A percentile compares a stretch with the other conserved stretches of the same genome.
Conservation (phyloP, 495 filamentous ascomycete species). For the Lasiosphaeris hirsuta region DNA sequence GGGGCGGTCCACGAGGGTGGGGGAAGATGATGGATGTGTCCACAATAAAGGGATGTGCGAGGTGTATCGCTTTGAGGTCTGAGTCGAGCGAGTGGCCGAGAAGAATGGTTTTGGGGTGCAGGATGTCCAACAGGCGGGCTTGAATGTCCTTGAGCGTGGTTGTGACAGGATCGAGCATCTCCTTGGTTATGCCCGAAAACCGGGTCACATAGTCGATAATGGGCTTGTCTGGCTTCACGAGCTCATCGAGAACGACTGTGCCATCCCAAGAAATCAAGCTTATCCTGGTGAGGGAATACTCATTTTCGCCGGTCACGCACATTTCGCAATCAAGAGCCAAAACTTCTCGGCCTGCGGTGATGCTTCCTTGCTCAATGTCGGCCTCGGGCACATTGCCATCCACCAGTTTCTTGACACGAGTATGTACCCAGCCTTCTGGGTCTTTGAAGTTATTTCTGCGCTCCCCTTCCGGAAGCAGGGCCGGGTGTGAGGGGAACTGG, state of each 20-base stretch:
- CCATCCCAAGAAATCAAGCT: conserved; percentile 86
- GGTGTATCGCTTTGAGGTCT: conserved; percentile 75
- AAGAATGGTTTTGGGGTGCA: conserved; percentile 74
- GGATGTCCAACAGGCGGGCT: conserved; percentile 62
- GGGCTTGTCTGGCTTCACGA: conserved; percentile 83
- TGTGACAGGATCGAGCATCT: conserved; percentile 72
- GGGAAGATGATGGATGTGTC: conserved; percentile 87
- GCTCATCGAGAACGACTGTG: conserved; percentile 74
- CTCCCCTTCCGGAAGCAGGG: conserved; percentile 49
- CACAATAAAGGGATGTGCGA: conserved; percentile 89
- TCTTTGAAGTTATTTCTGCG: conserved; percentile 40
- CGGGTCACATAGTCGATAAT: conserved; percentile 88
- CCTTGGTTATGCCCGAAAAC: conserved; percentile 85
- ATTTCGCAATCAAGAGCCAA: conserved; percentile 93
- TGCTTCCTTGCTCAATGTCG: conserved; percentile 72
- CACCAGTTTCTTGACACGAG: conserved; percentile 59
- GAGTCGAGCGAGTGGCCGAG: conserved; percentile 91
- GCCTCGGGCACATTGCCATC: conserved; percentile 63
- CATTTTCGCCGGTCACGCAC: conserved; percentile 74
- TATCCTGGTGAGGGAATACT: conserved; percentile 80
- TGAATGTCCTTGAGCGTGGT: conserved; percentile 87
- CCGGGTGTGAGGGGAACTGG: conserved; percentile 78
- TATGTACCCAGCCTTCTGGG: conserved; percentile 81
- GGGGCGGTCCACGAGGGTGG: conserved; percentile 41
- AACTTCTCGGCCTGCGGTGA: conserved; percentile 79